Conservation (phyloP, 345 rosid genomes). For the Gossypium mustelinum region DNA sequence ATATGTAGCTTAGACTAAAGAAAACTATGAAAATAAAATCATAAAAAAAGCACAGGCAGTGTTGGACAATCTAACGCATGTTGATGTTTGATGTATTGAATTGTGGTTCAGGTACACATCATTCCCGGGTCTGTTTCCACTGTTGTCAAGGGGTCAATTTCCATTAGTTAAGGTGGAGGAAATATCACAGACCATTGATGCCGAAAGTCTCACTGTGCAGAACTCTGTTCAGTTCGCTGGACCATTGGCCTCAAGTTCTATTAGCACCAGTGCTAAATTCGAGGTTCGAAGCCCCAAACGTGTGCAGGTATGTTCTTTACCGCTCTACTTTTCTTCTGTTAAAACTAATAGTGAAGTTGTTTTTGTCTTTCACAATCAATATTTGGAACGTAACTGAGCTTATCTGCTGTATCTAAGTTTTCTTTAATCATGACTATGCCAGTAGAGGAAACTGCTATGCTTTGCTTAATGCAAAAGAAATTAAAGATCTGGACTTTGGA, state of each 20-base stretch:
- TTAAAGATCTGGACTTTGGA: background rate
- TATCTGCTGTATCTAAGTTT: background rate
- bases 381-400: background rate
- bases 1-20: background rate
- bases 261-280: slow-evolving; percentile 83
- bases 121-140: slow-evolving; percentile 68
- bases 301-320: slow-evolving; percentile 55
- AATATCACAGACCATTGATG: slow-evolving; percentile 88
- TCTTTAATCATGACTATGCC: background rate
- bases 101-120: slow-evolving; percentile 66
- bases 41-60: too few species aligned
- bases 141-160: slow-evolving; percentile 61
- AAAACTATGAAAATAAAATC: too few species aligned
- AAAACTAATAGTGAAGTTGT: background rate
- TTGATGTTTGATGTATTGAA: background rate
- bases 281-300: slow-evolving; percentile 88
- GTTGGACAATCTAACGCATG: background rate
- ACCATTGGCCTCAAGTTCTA: slow-evolving; percentile 70
- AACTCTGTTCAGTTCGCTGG: slow-evolving; percentile 74
- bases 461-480: background rate
- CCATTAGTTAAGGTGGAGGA: slow-evolving; percentile 76
- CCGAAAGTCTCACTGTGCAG: slow-evolving; percentile 70
- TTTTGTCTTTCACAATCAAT: background rate
- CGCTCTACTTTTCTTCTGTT: background rate
- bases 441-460: background rate